Evolutionary conservation across 495 filamentous ascomycete species (phyloP).

Genomic region (Opeltia flavorubescens): DNA sequence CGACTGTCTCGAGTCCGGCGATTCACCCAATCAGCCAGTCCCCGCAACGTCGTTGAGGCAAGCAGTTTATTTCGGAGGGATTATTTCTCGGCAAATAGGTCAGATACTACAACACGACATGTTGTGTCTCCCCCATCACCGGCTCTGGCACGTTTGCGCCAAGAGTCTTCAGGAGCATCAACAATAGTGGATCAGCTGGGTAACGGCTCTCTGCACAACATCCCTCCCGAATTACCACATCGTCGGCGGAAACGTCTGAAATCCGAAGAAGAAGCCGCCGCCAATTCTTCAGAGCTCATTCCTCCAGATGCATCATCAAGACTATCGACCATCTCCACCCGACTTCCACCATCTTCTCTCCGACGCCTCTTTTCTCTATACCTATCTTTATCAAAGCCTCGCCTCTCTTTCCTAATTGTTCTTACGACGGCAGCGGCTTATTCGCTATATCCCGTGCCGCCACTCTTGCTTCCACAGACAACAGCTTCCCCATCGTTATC

Average conservation of each 20-base stretch:
- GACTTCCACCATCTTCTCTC: constrained; percentile 52
- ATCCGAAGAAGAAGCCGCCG: constrained; percentile 16
- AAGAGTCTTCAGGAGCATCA: not conserved
- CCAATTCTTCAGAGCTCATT: constrained; percentile 27
- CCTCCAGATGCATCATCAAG: constrained; percentile 75
- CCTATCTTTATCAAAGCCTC: constrained; percentile 86
- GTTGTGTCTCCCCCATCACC: no score
- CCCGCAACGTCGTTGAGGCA: not conserved
- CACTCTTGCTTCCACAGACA: constrained; percentile 49
- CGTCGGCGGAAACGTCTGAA: constrained; percentile 37
- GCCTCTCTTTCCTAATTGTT: constrained; percentile 80
- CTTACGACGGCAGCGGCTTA: constrained; percentile 87
- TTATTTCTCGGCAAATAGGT: constrained; percentile 17
- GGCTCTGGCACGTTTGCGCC: not conserved
- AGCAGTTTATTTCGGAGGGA: constrained; percentile 4
- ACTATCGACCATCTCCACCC: constrained; percentile 57
- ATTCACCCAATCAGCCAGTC: not conserved
- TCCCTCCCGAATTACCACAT: constrained; percentile 30
- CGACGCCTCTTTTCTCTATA: constrained; percentile 68
- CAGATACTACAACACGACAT: not conserved
- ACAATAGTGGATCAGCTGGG: not conserved
- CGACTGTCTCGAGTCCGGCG: not conserved
- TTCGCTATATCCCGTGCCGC: constrained; percentile 77
- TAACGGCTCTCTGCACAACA: not conserved
- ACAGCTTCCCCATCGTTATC: constrained; percentile 70